Percentiles rank a stretch among this genome's conserved stretches.
phyloP scores from a whole-genome alignment of 129 eudicot genomes.

The Scalesia atractyloides region DNA sequence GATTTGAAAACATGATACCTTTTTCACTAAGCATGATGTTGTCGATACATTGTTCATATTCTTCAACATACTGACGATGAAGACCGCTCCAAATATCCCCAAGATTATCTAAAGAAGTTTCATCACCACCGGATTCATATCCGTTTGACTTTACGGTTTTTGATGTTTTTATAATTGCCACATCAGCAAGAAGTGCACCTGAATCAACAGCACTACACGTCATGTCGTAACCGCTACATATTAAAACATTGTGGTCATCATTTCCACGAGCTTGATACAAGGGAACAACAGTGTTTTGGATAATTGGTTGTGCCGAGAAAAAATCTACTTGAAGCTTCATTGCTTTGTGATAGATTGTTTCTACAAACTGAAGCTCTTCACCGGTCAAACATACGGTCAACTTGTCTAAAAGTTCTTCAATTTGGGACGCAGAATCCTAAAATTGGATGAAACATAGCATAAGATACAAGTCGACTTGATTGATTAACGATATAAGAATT shows the following conservation, averaged over 20 bases:
- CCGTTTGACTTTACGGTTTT: constrained; percentile 32
- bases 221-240: constrained; percentile 60
- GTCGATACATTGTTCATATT: constrained; percentile 55
- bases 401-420: constrained; percentile 60
- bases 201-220: constrained; percentile 65
- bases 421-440: constrained; percentile 52
- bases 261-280: constrained; percentile 37
- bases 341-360: constrained; percentile 55
- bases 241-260: constrained; percentile 32
- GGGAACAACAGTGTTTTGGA: constrained; percentile 49
- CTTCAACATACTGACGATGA: constrained; percentile 45
- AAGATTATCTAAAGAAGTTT: constrained; percentile 32
- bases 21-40: constrained; percentile 36
- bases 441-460: constrained; percentile 22
- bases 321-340: constrained; percentile 62
- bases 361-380: constrained; percentile 60
- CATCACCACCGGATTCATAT: constrained; percentile 25
- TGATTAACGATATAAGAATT: background rate
- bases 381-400: constrained; percentile 53
- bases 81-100: constrained; percentile 44
- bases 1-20: constrained; percentile 21
- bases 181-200: constrained; percentile 59
- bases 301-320: constrained; percentile 45
- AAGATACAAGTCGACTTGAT: constrained; percentile 16
- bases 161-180: constrained; percentile 51